phyloP scores from a whole-genome alignment of 78 protist genomes.

The Dictyostelium capitatum region DNA sequence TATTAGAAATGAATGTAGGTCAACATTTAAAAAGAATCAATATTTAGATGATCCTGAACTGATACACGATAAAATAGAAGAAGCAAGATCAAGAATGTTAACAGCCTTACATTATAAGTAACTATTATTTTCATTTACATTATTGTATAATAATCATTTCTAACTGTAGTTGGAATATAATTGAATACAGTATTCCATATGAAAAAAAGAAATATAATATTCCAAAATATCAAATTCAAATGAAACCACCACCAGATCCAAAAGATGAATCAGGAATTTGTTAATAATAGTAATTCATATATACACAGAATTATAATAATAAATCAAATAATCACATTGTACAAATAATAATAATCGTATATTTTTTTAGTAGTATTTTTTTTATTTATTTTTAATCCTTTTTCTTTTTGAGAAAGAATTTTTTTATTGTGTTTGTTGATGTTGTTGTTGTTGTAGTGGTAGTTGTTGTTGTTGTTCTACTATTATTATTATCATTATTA shows the following conservation, averaged over 20 bases:
- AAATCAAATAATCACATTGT: background rate
- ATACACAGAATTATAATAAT: background rate
- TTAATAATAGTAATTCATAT: background rate
- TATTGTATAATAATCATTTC: too few species aligned
- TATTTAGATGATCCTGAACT: conserved; percentile 6
- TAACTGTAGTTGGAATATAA: background rate
- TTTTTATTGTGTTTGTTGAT: background rate
- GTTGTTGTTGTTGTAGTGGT: background rate
- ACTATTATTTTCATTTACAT: background rate
- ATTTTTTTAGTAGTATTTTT: background rate
- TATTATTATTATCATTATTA: background rate
- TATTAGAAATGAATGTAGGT: conserved; percentile 51
- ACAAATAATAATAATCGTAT: background rate
- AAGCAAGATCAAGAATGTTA: conserved; percentile 75
- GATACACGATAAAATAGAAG: conserved; percentile 58
- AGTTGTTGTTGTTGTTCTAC: background rate
- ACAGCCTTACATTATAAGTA: conserved; percentile 62
- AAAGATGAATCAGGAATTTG: conserved; percentile 34
- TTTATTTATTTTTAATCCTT: background rate
- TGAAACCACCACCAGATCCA: conserved; percentile 36
- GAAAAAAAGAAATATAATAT: conserved; percentile 48
- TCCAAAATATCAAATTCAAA: background rate
- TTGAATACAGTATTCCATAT: conserved; percentile 26
- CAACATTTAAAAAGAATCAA: conserved; percentile 35
- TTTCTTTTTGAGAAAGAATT: conserved; percentile 5